Conservation (phyloP, 768 basidiomycete species). For the Pleurotus citrinopileatus region DNA sequence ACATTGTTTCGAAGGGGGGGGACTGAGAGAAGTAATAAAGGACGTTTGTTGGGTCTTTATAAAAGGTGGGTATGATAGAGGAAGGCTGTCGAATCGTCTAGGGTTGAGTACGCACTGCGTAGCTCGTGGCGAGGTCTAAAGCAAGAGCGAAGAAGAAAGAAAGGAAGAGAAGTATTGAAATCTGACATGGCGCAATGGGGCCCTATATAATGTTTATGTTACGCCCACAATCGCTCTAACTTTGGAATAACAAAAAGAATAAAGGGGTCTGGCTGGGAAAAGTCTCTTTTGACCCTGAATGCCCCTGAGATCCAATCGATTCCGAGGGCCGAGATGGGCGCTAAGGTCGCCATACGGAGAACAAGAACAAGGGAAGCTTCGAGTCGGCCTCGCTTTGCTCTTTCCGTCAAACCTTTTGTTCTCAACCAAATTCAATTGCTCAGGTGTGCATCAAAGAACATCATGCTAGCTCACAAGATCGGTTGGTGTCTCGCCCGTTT, state of each 20-base stretch:
- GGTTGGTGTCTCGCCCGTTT: constrained; percentile 30
- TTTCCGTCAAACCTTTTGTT: constrained; percentile 1
- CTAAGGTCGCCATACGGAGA: too few relatives aligned
- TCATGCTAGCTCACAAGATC: constrained; percentile 41
- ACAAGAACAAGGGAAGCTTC: background rate
- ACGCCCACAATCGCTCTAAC: constrained; percentile 4
- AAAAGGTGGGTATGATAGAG: constrained; percentile 1
- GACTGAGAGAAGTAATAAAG: background rate
- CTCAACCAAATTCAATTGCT: background rate
- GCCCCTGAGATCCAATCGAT: constrained; percentile 4
- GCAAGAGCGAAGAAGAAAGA: constrained; percentile 5
- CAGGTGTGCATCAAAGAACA: background rate
- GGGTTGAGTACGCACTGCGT: background rate
- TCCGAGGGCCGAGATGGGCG: background rate
- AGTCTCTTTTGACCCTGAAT: too few relatives aligned
- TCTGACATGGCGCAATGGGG: background rate
- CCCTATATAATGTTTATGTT: background rate
- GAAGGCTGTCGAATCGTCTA: background rate
- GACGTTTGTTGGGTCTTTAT: background rate
- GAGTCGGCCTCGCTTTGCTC: background rate
- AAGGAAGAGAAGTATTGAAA: background rate
- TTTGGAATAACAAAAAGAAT: constrained; percentile 8
- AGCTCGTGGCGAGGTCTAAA: constrained; percentile 1
- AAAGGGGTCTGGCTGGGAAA: background rate
- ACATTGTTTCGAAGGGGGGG: background rate